Evolutionary conservation across 345 rosid species (phyloP), one percentile per base, ranked within the genome.

Genomic region (Moringa oleifera): DNA sequence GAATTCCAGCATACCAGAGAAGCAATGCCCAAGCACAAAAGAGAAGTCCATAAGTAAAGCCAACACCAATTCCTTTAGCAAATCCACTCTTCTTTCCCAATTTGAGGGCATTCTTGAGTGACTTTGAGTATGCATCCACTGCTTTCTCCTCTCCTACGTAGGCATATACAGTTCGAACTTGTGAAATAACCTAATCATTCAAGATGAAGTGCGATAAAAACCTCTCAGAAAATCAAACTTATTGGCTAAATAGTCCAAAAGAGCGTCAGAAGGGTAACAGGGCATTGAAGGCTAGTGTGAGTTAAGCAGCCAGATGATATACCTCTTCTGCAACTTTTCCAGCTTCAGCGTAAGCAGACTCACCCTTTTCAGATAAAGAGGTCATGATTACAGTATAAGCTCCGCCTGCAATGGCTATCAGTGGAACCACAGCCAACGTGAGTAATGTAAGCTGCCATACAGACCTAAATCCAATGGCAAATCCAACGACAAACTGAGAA

Each of bases 21-120:
- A n/a, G n/a, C n/a, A n/a, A n/a, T n/a, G n/a, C n/a, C 96, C 96
- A 91, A 66, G 90, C 75, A 63, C 91, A 85, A 60, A 91, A 85
- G 63, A 86, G 52, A 19, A 91, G 80, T 10, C 79, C 84, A 54
- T 89, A 85, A 0, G 92, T 91, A 45, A 77, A 64, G 13, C 96
- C 96, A 21, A 91, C 78, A 24, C 96, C 96, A 28, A 89, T 61
- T 18, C 95, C 95, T 73, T 91, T 89, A 25, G 92, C 89, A 24
- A 83, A 11, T 28, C 92, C 92, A 53, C 88, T 74, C 65, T 66
- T 83, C 72, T 85, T 80, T 62, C 89, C 86, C 25, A 82, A 53
- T 71, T 78, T 81, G 31, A 82, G 83, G 23, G 85, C 87, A 6
- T 65, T 75, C 36, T 73, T 77, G 24, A 91, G 89, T 31, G 85